Conservation (phyloP, 306 rosid species). For the Glycyrrhiza uralensis region DNA sequence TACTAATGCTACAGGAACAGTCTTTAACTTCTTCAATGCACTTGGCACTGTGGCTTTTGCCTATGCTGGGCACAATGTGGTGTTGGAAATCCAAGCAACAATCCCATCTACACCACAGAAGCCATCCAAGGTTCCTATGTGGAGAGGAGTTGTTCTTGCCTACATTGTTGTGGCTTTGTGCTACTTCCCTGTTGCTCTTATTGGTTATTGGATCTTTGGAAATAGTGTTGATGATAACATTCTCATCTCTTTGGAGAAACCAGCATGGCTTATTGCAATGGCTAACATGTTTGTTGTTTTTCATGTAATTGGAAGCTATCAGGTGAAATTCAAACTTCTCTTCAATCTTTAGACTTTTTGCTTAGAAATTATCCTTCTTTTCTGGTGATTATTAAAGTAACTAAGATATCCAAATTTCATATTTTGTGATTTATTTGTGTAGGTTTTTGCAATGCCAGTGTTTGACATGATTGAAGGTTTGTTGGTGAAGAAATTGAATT, state of each 20-base stretch:
- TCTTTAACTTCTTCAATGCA: slow-evolving; percentile 60
- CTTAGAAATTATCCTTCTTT: neutral
- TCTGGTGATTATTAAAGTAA: neutral
- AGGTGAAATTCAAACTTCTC: slow-evolving; percentile 40
- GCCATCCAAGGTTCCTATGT: slow-evolving; percentile 90
- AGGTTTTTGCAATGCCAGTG: slow-evolving; percentile 84
- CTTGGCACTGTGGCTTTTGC: slow-evolving; percentile 83
- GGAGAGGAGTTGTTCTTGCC: slow-evolving; percentile 82
- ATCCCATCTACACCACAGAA: slow-evolving; percentile 86
- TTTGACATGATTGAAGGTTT: slow-evolving; percentile 82
- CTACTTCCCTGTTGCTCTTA: slow-evolving; percentile 83
- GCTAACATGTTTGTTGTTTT: slow-evolving; percentile 86
- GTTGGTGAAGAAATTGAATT: slow-evolving; percentile 57
- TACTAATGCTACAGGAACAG: slow-evolving; percentile 32
- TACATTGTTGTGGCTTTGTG: slow-evolving; percentile 81
- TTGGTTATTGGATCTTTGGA: slow-evolving; percentile 74
- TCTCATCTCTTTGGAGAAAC: slow-evolving; percentile 63
- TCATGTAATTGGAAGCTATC: slow-evolving; percentile 91
- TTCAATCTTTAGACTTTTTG: neutral
- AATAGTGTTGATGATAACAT: slow-evolving; percentile 49
- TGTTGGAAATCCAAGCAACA: slow-evolving; percentile 89
- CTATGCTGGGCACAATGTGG: slow-evolving; percentile 93
- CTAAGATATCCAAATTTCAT: neutral
- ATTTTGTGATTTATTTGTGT: neutral
- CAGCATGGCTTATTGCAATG: slow-evolving; percentile 71